A percentile compares a stretch with the other conserved stretches of the same genome.
Conservation (phyloP, 2,329 filamentous ascomycete species). For the Coleophoma crateriformis region DNA sequence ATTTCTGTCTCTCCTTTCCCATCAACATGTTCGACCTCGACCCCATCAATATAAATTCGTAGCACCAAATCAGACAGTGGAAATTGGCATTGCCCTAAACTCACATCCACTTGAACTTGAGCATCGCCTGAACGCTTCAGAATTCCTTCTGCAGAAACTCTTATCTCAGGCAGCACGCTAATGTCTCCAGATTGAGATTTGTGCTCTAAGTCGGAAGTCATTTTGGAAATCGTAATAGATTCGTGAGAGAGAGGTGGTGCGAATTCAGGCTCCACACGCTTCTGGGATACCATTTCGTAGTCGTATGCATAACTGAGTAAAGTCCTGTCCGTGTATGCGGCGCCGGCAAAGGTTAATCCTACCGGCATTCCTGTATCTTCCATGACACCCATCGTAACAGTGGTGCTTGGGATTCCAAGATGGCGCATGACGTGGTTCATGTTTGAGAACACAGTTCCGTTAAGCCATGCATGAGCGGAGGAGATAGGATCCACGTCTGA, state of each 20-base stretch:
- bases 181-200: no score
- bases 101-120: no score
- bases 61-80: no score
- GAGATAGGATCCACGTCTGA: conserved; percentile 31
- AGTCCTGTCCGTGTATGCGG: conserved; percentile 37
- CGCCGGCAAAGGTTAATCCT: conserved; percentile 44
- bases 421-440: conserved; percentile 47
- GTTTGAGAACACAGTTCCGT: conserved; percentile 48
- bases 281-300: conserved; percentile 10
- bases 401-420: conserved; percentile 47
- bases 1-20: no score
- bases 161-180: no score
- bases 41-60: no score
- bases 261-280: neutral
- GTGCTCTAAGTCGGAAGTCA: no score
- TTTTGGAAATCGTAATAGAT: no score
- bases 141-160: no score
- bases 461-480: conserved; percentile 34
- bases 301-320: conserved; percentile 21
- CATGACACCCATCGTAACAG: conserved; percentile 44
- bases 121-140: no score
- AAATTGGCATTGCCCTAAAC: no score
- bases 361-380: conserved; percentile 41
- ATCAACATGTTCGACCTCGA: no score
- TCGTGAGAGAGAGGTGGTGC: conserved; percentile 1